Percentiles rank a stretch among this genome's conserved stretches.
Evolutionary conservation across 2,329 filamentous ascomycete species (phyloP).

Genomic region (Penicillium italicum): DNA sequence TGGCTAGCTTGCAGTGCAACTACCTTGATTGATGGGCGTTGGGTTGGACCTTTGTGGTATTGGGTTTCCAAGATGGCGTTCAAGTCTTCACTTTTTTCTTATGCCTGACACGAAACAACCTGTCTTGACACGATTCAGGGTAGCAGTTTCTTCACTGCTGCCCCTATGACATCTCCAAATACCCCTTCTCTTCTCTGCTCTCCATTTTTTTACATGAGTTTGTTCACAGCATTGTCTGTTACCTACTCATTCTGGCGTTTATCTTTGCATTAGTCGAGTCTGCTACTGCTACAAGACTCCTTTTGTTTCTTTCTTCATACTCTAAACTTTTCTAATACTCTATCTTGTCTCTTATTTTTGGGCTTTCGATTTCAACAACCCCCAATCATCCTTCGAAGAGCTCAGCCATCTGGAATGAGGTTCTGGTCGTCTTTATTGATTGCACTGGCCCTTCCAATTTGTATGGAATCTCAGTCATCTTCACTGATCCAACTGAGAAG

Average conservation of each 20-base stretch:
- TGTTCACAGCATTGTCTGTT: not conserved
- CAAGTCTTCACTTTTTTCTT: slow-evolving; percentile 4
- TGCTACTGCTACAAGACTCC: not conserved
- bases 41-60: slow-evolving; percentile 2
- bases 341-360: not conserved
- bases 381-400: not conserved
- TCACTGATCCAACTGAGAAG: slow-evolving; percentile 32
- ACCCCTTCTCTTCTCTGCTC: slow-evolving; percentile 4
- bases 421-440: slow-evolving; percentile 39
- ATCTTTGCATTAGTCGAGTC: slow-evolving; percentile 9
- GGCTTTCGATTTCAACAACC: not conserved
- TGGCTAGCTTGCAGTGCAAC: slow-evolving; percentile 11
- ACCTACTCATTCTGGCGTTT: slow-evolving; percentile 4
- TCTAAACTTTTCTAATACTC: slow-evolving; percentile 11
- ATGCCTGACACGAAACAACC: slow-evolving; percentile 4
- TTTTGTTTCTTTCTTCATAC: slow-evolving; percentile 1
- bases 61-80: slow-evolving; percentile 13
- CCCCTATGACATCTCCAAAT: slow-evolving; percentile 5
- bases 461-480: slow-evolving; percentile 26
- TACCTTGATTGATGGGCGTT: slow-evolving; percentile 8
- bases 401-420: not conserved
- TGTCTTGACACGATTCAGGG: slow-evolving; percentile 5
- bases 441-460: slow-evolving; percentile 26
- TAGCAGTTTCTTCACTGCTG: not conserved
- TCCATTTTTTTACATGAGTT: not conserved